Percentiles rank a stretch among this genome's conserved stretches.
Conservation (phyloP, 306 rosid genomes). For the Amphicarpaea edgeworthii region DNA sequence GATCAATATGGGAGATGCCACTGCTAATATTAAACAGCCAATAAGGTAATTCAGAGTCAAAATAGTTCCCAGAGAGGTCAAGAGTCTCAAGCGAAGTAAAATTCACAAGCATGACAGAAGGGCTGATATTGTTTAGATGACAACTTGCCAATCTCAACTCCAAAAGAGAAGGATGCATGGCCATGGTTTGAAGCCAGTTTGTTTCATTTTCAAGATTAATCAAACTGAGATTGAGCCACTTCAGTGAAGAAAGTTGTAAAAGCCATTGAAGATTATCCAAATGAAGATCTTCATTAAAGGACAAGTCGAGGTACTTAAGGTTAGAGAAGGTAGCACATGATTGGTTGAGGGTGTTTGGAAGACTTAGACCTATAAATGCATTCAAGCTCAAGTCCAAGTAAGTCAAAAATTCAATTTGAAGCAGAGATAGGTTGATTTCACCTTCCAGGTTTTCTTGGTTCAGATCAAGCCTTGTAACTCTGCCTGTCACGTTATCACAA, state of each 20-base stretch:
- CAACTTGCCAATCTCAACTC: neutral
- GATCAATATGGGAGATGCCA: neutral
- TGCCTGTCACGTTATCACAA: no score
- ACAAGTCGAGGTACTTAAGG: neutral
- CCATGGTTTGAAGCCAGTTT: slow-evolving; percentile 18
- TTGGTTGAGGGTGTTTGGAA: no score
- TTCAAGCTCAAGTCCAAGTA: slow-evolving; percentile 21
- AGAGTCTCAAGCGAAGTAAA: slow-evolving; percentile 30
- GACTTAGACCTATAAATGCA: neutral
- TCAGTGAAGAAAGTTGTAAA: no score
- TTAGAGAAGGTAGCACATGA: neutral
- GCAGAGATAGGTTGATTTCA: neutral
- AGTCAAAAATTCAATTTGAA: slow-evolving; percentile 26
- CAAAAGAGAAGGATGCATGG: neutral
- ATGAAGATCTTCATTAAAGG: neutral
- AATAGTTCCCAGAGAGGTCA: neutral
- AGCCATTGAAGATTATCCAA: no score
- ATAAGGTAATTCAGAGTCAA: slow-evolving; percentile 34
- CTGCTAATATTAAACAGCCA: slow-evolving; percentile 41
- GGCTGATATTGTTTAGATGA: neutral
- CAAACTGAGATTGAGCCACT: no score
- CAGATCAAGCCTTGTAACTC: no score
- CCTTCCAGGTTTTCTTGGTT: neutral
- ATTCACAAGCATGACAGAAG: slow-evolving; percentile 1
- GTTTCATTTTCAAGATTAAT: no score